Evolutionary conservation across 352 stramenopile species (phyloP), one percentile per base, ranked within the genome.

Genomic region (Saprolegnia diclina): DNA sequence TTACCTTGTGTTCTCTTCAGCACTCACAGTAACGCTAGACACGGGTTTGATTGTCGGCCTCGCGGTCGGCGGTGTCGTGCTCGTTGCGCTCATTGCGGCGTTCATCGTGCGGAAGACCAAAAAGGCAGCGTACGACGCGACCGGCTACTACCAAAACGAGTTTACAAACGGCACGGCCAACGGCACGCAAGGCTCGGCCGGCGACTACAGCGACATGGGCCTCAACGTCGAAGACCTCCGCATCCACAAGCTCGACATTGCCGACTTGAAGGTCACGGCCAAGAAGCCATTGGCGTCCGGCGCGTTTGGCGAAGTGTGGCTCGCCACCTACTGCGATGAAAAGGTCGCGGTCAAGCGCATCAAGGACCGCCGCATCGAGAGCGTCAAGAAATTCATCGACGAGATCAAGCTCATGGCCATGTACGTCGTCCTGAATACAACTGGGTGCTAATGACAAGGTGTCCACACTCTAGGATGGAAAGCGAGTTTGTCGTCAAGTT

Each of bases 261-360:
- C 87, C 24, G 76, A 85, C 68, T 68, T 70, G 10, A 77, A 87
- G 37, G 74, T 90, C 37, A 73, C 83, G 56, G 70, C 74, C 1
- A 70, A 87, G 22, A 87, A 87, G 71, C 53, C 86, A 24, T 71
- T 88, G n/a, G 81, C 79, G 19, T 81, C 80, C 50, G 80, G 82
- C 71, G 80, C 77, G 0, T 88, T 88, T 59, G 80, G 80, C 45
- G 81, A 91, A 67, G 83, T 91, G 37, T 91, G 81, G 81, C 68
- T 87, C 10, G 81, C 79, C 48, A 54, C 78, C 32, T 88, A 85
- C 73, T 81, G 83, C 72, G 80, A 83, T 52, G 78, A 86, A 57
- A 83, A 82, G 54, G 80, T 91, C 21, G 80, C 79, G 13, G 80
- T 91, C 48, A 88, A 88, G 74, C 64, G 79, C 6, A 56, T 90